phyloP scores from a whole-genome alignment of 208 protist genomes.

The Crithidia brevicula region DNA sequence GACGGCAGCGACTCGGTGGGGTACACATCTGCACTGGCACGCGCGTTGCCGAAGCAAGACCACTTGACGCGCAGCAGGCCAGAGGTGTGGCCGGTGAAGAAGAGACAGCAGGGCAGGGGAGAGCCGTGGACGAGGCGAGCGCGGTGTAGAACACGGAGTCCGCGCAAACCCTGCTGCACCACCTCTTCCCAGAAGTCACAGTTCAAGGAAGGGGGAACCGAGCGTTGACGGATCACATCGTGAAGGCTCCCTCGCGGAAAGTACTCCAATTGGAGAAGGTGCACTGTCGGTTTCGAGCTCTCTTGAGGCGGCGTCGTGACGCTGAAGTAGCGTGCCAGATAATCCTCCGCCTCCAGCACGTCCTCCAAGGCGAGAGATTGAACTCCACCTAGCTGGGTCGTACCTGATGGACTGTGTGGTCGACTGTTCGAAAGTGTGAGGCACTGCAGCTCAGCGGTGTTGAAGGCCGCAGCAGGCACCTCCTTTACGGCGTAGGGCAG shows the following conservation, averaged over 20 bases:
- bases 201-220: background rate
- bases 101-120: conserved; percentile 54
- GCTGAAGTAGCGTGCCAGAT: conserved; percentile 59
- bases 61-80: conserved; percentile 43
- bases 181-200: conserved; percentile 35
- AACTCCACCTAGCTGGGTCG: background rate
- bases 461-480: conserved; percentile 34
- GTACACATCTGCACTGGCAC: conserved; percentile 30
- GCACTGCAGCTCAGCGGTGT: conserved; percentile 19
- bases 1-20: conserved; percentile 33
- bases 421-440: conserved; percentile 13
- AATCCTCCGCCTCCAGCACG: conserved; percentile 31
- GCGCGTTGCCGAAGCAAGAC: conserved; percentile 57
- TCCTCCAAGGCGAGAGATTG: conserved; percentile 1
- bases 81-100: conserved; percentile 26
- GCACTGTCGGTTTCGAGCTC: conserved; percentile 27
- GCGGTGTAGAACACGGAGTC: conserved; percentile 52
- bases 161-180: conserved; percentile 45
- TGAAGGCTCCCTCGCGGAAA: conserved; percentile 57
- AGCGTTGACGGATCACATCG: conserved; percentile 33
- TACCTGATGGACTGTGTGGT: background rate
- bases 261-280: conserved; percentile 75
- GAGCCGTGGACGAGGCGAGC: conserved; percentile 58
- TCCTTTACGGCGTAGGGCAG: conserved; percentile 75
- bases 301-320: conserved; percentile 22